Evolutionary conservation across 176 grass and related monocot species (phyloP), one percentile per base, ranked within the genome.

Genomic region (Pontederia crassipes): DNA sequence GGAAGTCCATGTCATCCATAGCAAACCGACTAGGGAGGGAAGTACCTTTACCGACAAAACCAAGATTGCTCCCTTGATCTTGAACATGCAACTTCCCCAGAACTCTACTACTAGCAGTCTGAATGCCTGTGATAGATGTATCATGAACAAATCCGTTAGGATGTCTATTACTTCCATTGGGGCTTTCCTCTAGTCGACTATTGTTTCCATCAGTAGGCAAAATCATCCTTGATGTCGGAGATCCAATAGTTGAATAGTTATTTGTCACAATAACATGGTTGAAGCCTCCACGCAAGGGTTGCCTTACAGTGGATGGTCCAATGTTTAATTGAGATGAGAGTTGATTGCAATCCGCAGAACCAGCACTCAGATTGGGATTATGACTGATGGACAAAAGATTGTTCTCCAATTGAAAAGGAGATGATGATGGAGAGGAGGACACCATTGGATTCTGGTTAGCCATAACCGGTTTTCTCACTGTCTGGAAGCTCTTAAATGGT

Each of bases 21-120:
- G 85, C 79, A 92, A 93, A 98, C 46, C 82, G 84, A 68, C 82
- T 89, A 9, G 94, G 84, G 28, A 93, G 81, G 70, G 82, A 92
- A 54, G 88, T 93, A 65, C 94, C 88, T 83, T 93, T 92, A 61
- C 94, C 94, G 56, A 98, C 88, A 86, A 98, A 98, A 17, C 88
- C 94, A 72, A 89, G 81, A 81, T 68, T 85, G 55, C 74, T 85
- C 66, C 74, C 89, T 78, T 78, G 79, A 11, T 63, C 71, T 77
- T 86, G 79, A 72, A 81, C 78, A 51, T 77, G 72, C 50, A 87
- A 74, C 61, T 78, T 83, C 29, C 71, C 74, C 29, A 75, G 73
- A 50, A 76, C 12, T 46, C 46, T 52, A 64, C 64, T 73, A 32
- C 78, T 69, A 62, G 75, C 70, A 40, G 32, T 40, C 57, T 79